phyloP scores from a whole-genome alignment of 2,329 filamentous ascomycete species.

The Microdochium paspali region DNA sequence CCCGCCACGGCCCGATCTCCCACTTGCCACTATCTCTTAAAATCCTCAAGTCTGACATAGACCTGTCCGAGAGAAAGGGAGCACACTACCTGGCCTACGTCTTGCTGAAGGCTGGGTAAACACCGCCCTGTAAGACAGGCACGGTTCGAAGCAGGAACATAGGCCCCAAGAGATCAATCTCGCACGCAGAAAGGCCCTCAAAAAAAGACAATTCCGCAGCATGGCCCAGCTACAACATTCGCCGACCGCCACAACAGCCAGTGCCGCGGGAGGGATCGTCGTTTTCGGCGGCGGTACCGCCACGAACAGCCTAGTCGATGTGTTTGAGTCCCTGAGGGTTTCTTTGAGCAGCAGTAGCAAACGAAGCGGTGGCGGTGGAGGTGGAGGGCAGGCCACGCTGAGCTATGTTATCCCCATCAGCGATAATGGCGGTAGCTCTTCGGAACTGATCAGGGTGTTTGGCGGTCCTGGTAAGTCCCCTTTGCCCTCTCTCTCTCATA shows the following conservation, averaged over 20 bases:
- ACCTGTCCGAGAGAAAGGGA: no score
- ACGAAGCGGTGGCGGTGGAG: not conserved
- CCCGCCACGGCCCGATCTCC: no score
- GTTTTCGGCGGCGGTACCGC: constrained; percentile 90
- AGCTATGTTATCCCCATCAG: constrained; percentile 91
- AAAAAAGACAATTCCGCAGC: no score
- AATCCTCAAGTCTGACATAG: no score
- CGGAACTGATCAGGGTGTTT: constrained; percentile 87
- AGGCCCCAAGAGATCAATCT: no score
- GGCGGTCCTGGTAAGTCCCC: constrained; percentile 67
- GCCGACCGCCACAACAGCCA: not conserved
- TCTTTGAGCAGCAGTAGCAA: constrained; percentile 47
- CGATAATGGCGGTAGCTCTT: constrained; percentile 91
- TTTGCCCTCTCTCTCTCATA: not conserved
- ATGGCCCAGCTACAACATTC: no score
- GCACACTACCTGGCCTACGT: no score
- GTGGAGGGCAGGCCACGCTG: constrained; percentile 42
- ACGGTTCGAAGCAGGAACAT: no score
- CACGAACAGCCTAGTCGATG: constrained; percentile 89
- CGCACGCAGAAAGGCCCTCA: no score
- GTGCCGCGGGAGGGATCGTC: constrained; percentile 48
- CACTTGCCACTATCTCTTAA: no score
- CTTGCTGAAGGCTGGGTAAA: no score
- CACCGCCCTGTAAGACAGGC: no score
- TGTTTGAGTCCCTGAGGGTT: constrained; percentile 62